phyloP scores from a whole-genome alignment of 805 yeast genomes.

The Yarrowia alimentaria region DNA sequence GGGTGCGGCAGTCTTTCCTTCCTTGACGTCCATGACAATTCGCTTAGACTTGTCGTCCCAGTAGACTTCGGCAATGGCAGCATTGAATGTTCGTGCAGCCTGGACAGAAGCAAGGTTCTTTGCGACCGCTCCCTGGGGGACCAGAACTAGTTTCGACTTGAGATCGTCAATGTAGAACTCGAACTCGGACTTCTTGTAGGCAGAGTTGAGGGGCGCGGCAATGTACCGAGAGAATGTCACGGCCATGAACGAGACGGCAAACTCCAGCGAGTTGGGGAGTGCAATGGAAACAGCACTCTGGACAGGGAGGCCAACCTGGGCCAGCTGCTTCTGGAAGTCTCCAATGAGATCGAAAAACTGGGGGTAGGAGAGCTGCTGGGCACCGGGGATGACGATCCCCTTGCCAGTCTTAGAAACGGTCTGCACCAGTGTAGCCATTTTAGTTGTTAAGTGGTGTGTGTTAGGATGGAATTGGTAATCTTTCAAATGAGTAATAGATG shows the following conservation, averaged over 20 bases:
- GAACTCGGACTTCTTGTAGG: conserved; percentile 59
- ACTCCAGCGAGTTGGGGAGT: conserved; percentile 60
- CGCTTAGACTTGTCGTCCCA: conserved; percentile 45
- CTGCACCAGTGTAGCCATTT: conserved; percentile 32
- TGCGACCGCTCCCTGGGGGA: conserved; percentile 51
- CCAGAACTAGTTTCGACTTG: conserved; percentile 55
- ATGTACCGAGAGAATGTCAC: conserved; percentile 55
- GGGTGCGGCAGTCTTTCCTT: conserved; percentile 1
- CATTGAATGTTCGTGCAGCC: conserved; percentile 50
- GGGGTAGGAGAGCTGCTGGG: conserved; percentile 47
- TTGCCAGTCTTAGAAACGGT: conserved; percentile 20
- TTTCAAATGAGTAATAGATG: no score
- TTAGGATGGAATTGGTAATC: no score
- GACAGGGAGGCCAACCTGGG: conserved; percentile 39
- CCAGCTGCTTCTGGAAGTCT: conserved; percentile 48
- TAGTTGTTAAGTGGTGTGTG: background rate
- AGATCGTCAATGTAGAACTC: conserved; percentile 64
- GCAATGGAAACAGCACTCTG: conserved; percentile 58
- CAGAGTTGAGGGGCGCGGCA: conserved; percentile 69
- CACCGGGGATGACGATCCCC: conserved; percentile 47
- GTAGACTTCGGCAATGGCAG: conserved; percentile 54
- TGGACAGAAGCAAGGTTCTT: conserved; percentile 46
- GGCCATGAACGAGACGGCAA: conserved; percentile 55
- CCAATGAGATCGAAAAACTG: conserved; percentile 48
- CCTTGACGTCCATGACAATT: conserved; percentile 40